Evolutionary conservation across 2,329 filamentous ascomycete genomes (phyloP).

Genomic region (Pochonia chlamydosporia): DNA sequence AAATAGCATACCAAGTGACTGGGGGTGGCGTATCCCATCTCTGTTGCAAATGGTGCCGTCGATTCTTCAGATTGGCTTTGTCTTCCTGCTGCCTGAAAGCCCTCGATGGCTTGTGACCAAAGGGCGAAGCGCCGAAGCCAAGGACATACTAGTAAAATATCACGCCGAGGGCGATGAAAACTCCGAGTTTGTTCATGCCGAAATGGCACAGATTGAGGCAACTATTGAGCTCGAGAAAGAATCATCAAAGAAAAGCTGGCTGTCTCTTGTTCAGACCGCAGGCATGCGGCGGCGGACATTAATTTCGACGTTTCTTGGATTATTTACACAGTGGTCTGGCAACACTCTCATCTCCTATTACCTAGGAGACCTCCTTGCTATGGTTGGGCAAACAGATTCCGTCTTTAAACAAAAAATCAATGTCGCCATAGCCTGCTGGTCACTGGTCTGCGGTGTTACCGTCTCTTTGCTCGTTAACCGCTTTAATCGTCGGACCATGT

Average conservation of each 20-base stretch:
- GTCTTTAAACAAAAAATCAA: constrained; percentile 30
- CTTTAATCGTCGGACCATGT: constrained; percentile 40
- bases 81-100: constrained; percentile 27
- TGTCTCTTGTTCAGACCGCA: constrained; percentile 42
- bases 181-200: too few relatives aligned
- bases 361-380: constrained; percentile 32
- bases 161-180: too few relatives aligned
- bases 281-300: constrained; percentile 45
- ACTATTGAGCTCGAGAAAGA: too few relatives aligned
- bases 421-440: constrained; percentile 41
- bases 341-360: constrained; percentile 47
- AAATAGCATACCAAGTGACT: constrained; percentile 24
- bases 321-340: constrained; percentile 50
- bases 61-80: constrained; percentile 30
- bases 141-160: too few relatives aligned
- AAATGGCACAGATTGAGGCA: too few relatives aligned
- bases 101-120: too few relatives aligned
- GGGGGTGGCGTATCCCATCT: constrained; percentile 33
- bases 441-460: constrained; percentile 36
- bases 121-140: too few relatives aligned
- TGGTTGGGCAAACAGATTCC: constrained; percentile 34
- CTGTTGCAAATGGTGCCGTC: constrained; percentile 37
- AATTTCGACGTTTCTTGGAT: constrained; percentile 42
- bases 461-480: constrained; percentile 37
- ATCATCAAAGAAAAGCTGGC: constrained; percentile 35